Percentiles rank a stretch among this genome's conserved stretches.
phyloP scores from a whole-genome alignment of 1,139 yeast genomes.

The Spathaspora sp. region DNA sequence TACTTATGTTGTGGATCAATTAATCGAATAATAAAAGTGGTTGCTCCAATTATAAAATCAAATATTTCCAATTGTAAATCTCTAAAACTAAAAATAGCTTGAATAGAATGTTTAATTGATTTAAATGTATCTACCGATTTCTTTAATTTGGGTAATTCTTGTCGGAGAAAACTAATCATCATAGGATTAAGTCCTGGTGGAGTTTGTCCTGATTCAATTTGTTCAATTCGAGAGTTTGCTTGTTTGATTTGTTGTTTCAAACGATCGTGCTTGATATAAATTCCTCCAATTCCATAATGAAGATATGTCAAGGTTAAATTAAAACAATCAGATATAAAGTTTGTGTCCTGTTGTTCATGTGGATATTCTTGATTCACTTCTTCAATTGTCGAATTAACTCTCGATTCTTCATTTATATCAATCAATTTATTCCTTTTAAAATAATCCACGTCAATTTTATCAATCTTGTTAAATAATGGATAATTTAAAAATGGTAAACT shows the following conservation, averaged over 20 bases:
- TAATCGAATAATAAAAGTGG: conserved; percentile 66
- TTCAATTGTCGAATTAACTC: conserved; percentile 71
- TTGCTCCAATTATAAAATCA: conserved; percentile 75
- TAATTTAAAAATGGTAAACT: conserved; percentile 83
- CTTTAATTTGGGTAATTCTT: conserved; percentile 47
- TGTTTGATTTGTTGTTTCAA: conserved; percentile 53
- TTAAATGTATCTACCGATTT: conserved; percentile 38
- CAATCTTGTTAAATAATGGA: conserved; percentile 59
- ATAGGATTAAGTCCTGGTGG: conserved; percentile 30
- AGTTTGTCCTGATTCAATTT: conserved; percentile 34
- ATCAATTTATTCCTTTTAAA: conserved; percentile 57
- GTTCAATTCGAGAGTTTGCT: conserved; percentile 50
- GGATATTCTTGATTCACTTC: conserved; percentile 62
- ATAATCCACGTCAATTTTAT: conserved; percentile 67
- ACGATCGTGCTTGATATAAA: conserved; percentile 57
- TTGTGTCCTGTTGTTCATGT: conserved; percentile 37
- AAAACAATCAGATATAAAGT: conserved; percentile 88
- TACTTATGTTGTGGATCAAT: conserved; percentile 69
- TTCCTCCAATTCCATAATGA: conserved; percentile 89
- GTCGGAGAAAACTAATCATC: conserved; percentile 30
- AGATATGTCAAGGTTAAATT: conserved; percentile 74
- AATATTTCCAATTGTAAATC: conserved; percentile 63
- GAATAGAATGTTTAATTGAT: conserved; percentile 52
- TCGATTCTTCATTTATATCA: conserved; percentile 77
- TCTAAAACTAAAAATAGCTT: conserved; percentile 58